Evolutionary conservation across 2,329 filamentous ascomycete species (phyloP).

Genomic region (Aspergillus glaucus): DNA sequence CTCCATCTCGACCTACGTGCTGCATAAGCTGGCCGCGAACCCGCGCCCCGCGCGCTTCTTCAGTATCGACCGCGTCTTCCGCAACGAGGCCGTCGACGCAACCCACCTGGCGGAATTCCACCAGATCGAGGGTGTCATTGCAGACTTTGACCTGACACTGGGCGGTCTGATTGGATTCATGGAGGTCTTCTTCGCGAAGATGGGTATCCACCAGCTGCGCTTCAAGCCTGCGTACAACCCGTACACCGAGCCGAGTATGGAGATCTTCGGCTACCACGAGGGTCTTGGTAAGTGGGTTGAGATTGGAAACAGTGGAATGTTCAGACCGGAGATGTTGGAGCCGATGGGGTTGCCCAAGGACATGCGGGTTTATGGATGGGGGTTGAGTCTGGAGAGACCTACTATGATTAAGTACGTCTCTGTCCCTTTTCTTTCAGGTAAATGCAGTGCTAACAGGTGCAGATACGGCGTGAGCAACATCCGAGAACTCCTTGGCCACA

Average conservation of each 20-base stretch:
- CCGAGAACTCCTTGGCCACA: constrained; percentile 85
- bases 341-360: constrained; percentile 89
- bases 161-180: constrained; percentile 93
- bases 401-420: constrained; percentile 88
- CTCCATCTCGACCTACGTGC: constrained; percentile 80
- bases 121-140: constrained; percentile 97
- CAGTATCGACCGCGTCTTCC: constrained; percentile 96
- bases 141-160: constrained; percentile 86
- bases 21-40: constrained; percentile 79
- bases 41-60: constrained; percentile 92
- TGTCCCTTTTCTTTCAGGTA: constrained; percentile 4
- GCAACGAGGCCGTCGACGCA: constrained; percentile 93
- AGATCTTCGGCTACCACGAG: constrained; percentile 93
- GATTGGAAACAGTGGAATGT: constrained; percentile 98
- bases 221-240: constrained; percentile 98
- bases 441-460: constrained; percentile 3
- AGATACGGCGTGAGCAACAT: constrained; percentile 77
- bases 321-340: constrained; percentile 94
- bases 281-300: constrained; percentile 88
- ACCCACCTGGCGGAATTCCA: constrained; percentile 98
- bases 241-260: constrained; percentile 94
- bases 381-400: constrained; percentile 81
- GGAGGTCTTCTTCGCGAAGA: constrained; percentile 91
- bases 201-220: constrained; percentile 78
- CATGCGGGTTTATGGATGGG: constrained; percentile 91